Conservation (phyloP, 257 asterid species). For the Solanum lycopersicoides region DNA sequence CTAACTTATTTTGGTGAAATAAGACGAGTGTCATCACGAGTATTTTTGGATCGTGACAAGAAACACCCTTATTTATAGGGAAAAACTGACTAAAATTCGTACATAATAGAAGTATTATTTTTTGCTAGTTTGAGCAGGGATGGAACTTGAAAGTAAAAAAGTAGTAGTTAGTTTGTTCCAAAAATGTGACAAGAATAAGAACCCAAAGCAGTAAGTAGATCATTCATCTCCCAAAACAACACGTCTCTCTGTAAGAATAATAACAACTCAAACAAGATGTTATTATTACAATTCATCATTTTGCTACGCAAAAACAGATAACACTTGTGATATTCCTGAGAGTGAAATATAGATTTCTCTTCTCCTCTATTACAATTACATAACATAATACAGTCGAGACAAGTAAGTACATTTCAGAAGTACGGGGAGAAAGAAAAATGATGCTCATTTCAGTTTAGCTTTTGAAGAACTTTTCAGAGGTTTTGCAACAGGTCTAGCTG, state of each 20-base stretch:
- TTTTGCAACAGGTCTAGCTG: conserved; percentile 53
- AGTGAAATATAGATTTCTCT: background rate
- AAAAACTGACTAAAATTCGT: background rate
- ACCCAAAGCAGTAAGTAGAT: background rate
- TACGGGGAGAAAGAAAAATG: background rate
- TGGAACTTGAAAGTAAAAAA: background rate
- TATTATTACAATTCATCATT: background rate
- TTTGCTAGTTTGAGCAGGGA: background rate
- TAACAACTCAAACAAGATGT: no score
- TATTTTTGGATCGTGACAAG: background rate
- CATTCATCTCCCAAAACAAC: background rate
- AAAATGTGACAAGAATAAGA: background rate
- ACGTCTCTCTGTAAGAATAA: background rate
- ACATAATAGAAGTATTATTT: background rate
- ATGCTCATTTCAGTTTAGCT: conserved; percentile 61
- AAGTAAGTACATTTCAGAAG: background rate
- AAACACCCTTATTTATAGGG: background rate
- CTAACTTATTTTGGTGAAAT: background rate
- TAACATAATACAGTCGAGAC: background rate
- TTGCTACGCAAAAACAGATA: background rate
- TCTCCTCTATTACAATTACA: background rate
- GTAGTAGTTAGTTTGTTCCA: background rate
- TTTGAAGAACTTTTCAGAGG: conserved; percentile 72
- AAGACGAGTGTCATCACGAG: background rate
- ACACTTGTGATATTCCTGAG: no score